Base-by-base conservation (phyloP, 306 rosid genomes). In the Cyamopsis tetragonoloba region DNA sequence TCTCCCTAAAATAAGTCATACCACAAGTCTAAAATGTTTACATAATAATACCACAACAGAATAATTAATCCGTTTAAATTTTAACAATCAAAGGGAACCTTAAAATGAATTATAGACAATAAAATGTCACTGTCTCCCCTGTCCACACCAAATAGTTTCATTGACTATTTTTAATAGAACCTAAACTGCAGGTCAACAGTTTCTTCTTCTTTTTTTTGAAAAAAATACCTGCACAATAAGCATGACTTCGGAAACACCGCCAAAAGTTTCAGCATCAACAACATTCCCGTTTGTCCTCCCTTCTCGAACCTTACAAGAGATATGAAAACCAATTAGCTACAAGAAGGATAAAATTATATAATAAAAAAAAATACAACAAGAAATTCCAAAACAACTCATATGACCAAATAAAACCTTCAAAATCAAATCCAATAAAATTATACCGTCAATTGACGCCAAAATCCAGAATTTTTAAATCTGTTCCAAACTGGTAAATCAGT, bases 401-500 rank as follows among this genome's bases (percentile, higher is more conserved):
- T 27, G 30, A 9, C 62, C 39, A 56, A n/a, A n/a, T 37, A 30
- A 61, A 56, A 65, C 2, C 57, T 39, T 43, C 44, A 68, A 62
- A 31, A 28, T 35, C 19, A 35, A 57, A 61, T 64, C 64, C 38
- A 51, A 30, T 7, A 50, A 77, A 41, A 74, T 10, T 66, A 38
- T 87, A 93, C 97, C 27, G 96, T 93, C 72, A 90, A 81, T 71
- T 93, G 97, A 66, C 99, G 95, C 99, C 99, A 90, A 84, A 90
- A 93, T 20, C 99, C 97, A 60, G 70, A 27, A 79, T 90, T 93
- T 80, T 90, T 93, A 62, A 85, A 93, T 82, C 96, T 85, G 77
- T 88, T 90, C 99, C 99, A 93, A 77, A 82, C 85, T 23, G 97
- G 96, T 71, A 93, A 79, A 43, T 68, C 55, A 61, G 92, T 86